Evolutionary conservation across 2,329 filamentous ascomycete species (phyloP), one percentile per base, ranked within the genome.

Genomic region (Aspergillus neotritici): DNA sequence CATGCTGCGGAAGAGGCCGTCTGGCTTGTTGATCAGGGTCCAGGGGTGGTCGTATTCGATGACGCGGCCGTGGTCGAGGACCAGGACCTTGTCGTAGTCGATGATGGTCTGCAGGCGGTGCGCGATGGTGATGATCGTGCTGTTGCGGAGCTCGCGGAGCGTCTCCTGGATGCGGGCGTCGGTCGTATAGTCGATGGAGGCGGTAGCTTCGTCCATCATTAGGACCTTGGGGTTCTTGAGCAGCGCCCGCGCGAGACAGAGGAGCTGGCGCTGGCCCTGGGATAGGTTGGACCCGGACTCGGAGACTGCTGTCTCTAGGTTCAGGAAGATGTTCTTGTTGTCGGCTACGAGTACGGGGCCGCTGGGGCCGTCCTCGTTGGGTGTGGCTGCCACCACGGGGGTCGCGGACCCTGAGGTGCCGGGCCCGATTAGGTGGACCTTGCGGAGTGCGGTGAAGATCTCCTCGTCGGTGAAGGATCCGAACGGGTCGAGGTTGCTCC

Each of bases 161-260:
- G 93, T 97, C 57, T 87, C 88, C 68, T 98, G 93, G 54, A 98
- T 97, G 71, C 95, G 96, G 38, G 84, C 77, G 60, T 98, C 93
- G 2, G 93, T 98, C 4, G 83, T 85, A 67, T 97, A 97, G 69
- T 98, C 93, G 60, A 98, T 97, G 0, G 87, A 94, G 0, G 93
- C 93, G 0, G 93, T 98, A 1, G 93, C 93, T 72, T 98, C 93
- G 66, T 98, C 93, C 93, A 98, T 97, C 61, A 98, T 84, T n/a
- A 98, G 75, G 2, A 98, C 89, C 52, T 86, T 90, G 0, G 93
- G 90, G 29, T 81, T 80, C 69, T 94, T 96, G 50, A 98, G 83
- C 54, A 98, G 80, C 0, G 93, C 93, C 43, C 93, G 84, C 0
- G 91, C 93, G 8, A 98, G 80, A 62, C 93, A 98, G 43, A 98